These are phyloP conservation scores for Tetrastigma voinierianum DNA, from an alignment of 164 flowering plant genomes.

Conservation along the genomic window DNA sequence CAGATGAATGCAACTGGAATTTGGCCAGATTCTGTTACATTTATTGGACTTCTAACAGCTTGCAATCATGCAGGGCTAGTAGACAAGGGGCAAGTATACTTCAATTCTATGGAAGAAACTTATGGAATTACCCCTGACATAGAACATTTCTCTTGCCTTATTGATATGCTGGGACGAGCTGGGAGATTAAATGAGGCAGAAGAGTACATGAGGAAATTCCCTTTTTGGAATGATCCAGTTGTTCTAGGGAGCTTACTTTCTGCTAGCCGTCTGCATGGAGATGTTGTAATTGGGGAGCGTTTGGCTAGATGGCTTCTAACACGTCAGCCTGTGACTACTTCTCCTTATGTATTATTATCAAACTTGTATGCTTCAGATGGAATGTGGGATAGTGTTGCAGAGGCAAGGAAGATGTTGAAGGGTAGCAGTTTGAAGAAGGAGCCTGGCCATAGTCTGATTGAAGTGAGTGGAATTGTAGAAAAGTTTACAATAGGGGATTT, in stretches of 20 bases:
- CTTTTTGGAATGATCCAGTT: slow-evolving; percentile 44
- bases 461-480: slow-evolving; percentile 46
- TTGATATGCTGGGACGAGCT: slow-evolving; percentile 73
- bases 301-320: slow-evolving; percentile 42
- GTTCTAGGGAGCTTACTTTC: slow-evolving; percentile 72
- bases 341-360: slow-evolving; percentile 70
- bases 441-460: slow-evolving; percentile 59
- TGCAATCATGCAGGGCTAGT: slow-evolving; percentile 79
- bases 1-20: slow-evolving; percentile 43
- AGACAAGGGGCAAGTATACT: slow-evolving; percentile 45
- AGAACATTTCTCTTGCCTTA: slow-evolving; percentile 69
- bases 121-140: slow-evolving; percentile 45
- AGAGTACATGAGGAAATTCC: slow-evolving; percentile 32
- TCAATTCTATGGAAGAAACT: slow-evolving; percentile 46
- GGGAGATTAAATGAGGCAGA: slow-evolving; percentile 64
- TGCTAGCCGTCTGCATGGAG: slow-evolving; percentile 57
- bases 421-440: slow-evolving; percentile 62
- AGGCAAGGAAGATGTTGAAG: slow-evolving; percentile 57
- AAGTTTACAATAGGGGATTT: slow-evolving; percentile 58
- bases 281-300: slow-evolving; percentile 47
- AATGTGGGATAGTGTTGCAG: slow-evolving; percentile 64
- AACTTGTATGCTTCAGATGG: slow-evolving; percentile 63
- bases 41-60: slow-evolving; percentile 51
- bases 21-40: slow-evolving; percentile 66
- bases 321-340: slow-evolving; percentile 42